phyloP scores from a whole-genome alignment of 129 eudicot genomes.

The Helichrysum umbraculigerum region DNA sequence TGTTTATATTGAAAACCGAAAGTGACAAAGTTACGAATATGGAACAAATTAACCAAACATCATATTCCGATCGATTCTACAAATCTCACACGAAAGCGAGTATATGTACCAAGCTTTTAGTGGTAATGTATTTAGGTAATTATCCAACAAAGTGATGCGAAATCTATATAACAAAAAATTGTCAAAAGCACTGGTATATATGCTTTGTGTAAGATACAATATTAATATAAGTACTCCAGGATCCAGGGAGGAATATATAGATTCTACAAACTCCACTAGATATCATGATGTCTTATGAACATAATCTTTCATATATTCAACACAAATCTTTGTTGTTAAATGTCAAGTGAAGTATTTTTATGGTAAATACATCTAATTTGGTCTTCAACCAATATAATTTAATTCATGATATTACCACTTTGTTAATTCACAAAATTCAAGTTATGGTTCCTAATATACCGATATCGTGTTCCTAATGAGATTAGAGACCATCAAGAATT shows the following conservation, averaged over 20 bases:
- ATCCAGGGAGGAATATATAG: slow-evolving; percentile 14
- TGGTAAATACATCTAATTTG: too few species aligned
- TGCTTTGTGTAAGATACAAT: slow-evolving; percentile 5
- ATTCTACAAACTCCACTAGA: slow-evolving; percentile 19
- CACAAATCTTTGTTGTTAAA: not conserved
- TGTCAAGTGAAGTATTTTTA: too few species aligned
- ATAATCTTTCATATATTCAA: not conserved
- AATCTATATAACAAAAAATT: not conserved
- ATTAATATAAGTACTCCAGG: not conserved
- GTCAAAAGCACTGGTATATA: not conserved
- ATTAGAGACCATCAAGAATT: too few species aligned
- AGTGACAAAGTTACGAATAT: not conserved
- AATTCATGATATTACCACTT: too few species aligned
- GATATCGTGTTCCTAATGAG: too few species aligned
- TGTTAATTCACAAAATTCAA: too few species aligned
- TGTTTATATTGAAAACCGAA: not conserved
- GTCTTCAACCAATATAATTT: too few species aligned
- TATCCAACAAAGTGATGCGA: not conserved
- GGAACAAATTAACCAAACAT: not conserved
- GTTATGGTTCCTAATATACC: too few species aligned
- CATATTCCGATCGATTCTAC: not conserved
- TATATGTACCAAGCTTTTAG: not conserved
- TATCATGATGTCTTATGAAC: slow-evolving; percentile 15
- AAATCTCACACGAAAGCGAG: slow-evolving; percentile 3
- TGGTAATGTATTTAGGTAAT: not conserved